phyloP scores from a whole-genome alignment of 345 rosid genomes.

The Noccaea bulbosa region DNA sequence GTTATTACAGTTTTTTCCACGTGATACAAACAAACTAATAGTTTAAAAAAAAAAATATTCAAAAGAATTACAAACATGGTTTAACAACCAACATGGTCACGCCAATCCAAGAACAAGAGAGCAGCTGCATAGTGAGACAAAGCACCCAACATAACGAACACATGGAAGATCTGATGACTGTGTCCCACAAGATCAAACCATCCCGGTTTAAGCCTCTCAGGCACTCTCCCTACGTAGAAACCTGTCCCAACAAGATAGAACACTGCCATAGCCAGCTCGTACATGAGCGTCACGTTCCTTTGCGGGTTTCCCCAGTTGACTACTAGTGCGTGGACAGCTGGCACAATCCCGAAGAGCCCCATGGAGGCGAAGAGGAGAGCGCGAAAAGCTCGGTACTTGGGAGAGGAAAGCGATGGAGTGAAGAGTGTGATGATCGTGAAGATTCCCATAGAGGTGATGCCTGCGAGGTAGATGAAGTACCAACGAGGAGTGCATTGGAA shows the following conservation, averaged over 20 bases:
- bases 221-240: conserved; percentile 73
- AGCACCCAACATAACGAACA: conserved; percentile 84
- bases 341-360: conserved; percentile 79
- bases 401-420: conserved; percentile 63
- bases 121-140: conserved; percentile 90
- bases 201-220: conserved; percentile 83
- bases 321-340: conserved; percentile 61
- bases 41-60: neutral
- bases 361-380: conserved; percentile 74
- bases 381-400: conserved; percentile 62
- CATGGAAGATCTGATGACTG: conserved; percentile 91
- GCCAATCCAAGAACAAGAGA: conserved; percentile 76
- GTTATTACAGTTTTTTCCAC: conserved; percentile 27
- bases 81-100: conserved; percentile 60
- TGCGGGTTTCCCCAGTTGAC: conserved; percentile 83
- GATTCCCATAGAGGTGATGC: conserved; percentile 72
- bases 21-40: conserved; percentile 28
- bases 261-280: conserved; percentile 76
- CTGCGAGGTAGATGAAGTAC: conserved; percentile 75
- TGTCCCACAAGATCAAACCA: conserved; percentile 87
- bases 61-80: conserved; percentile 21
- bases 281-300: conserved; percentile 55
- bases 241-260: conserved; percentile 75
- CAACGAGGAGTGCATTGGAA: conserved; percentile 81
- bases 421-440: conserved; percentile 74